Evolutionary conservation across 306 rosid species (phyloP).

Genomic region (Erythrophleum fordii): DNA sequence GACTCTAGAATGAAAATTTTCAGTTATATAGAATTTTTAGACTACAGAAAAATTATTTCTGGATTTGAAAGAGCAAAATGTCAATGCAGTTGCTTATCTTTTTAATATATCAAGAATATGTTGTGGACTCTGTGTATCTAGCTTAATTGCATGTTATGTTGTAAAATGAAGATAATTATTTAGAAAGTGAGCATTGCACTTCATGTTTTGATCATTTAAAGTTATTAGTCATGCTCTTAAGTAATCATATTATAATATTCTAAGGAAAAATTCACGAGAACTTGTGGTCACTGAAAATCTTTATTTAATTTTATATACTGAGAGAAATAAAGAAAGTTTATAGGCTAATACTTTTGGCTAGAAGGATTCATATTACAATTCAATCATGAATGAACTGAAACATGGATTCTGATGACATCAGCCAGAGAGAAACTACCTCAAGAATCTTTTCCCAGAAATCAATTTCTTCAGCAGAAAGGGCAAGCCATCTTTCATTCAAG

Average conservation of each 20-base stretch:
- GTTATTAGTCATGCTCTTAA: background rate
- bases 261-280: background rate
- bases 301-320: background rate
- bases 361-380: conserved; percentile 14
- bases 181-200: no score
- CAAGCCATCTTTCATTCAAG: conserved; percentile 71
- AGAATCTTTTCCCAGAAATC: conserved; percentile 86
- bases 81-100: background rate
- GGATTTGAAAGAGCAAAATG: background rate
- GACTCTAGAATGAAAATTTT: background rate
- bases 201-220: no score
- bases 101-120: no score
- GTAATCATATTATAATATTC: conserved; percentile 1
- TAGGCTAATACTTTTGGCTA: conserved; percentile 3
- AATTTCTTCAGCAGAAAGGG: conserved; percentile 70
- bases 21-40: background rate
- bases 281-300: background rate
- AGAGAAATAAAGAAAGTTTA: background rate
- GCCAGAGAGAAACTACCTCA: conserved; percentile 59
- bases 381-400: conserved; percentile 20
- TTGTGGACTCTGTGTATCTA: no score
- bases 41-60: background rate
- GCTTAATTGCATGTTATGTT: no score
- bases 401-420: conserved; percentile 16
- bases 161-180: no score